A percentile compares a stretch with the other conserved stretches of the same genome.
These are phyloP conservation scores for Triangularia verruculosa DNA, from an alignment of 2,329 filamentous ascomycete species.

Conservation along the genomic window DNA sequence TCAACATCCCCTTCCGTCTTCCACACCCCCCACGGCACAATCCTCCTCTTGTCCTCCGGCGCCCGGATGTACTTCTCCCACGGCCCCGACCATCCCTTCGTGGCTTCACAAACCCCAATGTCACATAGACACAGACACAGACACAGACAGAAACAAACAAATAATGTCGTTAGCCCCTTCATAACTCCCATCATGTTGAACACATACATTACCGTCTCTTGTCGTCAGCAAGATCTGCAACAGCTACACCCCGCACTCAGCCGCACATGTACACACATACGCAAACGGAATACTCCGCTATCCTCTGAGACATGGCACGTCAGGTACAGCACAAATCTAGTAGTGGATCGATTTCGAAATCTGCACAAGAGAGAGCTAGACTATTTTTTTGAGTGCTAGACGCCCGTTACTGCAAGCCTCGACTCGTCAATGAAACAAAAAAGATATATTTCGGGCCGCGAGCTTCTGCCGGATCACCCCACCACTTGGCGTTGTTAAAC, in stretches of 20 bases:
- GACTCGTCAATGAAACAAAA: background rate
- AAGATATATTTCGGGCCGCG: conserved; percentile 2
- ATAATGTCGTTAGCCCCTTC: background rate
- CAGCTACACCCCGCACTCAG: background rate
- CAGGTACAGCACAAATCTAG: background rate
- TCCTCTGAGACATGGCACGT: background rate
- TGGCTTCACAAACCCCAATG: background rate
- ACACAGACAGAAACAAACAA: background rate
- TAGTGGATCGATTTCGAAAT: background rate
- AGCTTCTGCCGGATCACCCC: conserved; percentile 13
- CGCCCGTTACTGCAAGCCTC: background rate
- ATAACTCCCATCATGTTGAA: conserved; percentile 1
- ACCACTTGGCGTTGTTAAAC: conserved; percentile 32
- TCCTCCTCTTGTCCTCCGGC: conserved; percentile 35
- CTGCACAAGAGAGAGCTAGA: background rate
- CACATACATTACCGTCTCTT: background rate
- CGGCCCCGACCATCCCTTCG: conserved; percentile 30
- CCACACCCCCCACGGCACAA: conserved; percentile 35
- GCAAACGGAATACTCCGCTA: background rate
- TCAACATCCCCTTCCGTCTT: conserved; percentile 34
- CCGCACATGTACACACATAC: background rate
- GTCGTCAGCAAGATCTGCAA: background rate
- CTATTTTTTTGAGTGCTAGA: background rate
- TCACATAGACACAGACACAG: background rate
- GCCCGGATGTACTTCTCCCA: conserved; percentile 40